phyloP scores from a whole-genome alignment of 306 rosid genomes.

The Trichosanthes cucumerina region DNA sequence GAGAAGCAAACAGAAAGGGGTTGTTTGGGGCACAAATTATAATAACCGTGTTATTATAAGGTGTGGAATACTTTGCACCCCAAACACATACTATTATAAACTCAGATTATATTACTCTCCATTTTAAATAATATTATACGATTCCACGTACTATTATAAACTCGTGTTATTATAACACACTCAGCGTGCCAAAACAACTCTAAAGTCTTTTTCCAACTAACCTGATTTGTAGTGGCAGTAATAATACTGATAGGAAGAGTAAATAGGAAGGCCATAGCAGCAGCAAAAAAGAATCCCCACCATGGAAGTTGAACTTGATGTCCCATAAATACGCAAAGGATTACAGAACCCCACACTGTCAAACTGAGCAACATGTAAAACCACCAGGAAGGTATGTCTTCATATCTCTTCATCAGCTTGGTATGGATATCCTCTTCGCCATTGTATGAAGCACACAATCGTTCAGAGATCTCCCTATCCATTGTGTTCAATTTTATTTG shows the following conservation, averaged over 20 bases:
- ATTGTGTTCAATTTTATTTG: neutral
- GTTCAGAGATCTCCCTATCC: neutral
- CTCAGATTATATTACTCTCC: too few relatives aligned
- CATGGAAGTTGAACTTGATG: slow-evolving; percentile 12
- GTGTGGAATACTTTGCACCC: too few relatives aligned
- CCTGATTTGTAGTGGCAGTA: slow-evolving; percentile 73
- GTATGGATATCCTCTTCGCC: slow-evolving; percentile 4
- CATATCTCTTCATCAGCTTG: neutral
- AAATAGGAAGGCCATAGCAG: neutral
- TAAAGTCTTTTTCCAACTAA: neutral
- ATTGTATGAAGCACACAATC: neutral
- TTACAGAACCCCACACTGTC: neutral
- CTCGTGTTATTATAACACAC: too few relatives aligned
- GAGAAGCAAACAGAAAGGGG: too few relatives aligned
- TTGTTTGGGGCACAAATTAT: too few relatives aligned
- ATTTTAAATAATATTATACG: too few relatives aligned
- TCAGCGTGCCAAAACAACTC: too few relatives aligned
- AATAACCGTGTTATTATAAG: too few relatives aligned
- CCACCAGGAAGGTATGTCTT: slow-evolving; percentile 10
- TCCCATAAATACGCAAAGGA: neutral
- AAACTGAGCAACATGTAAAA: neutral
- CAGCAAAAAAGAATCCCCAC: slow-evolving; percentile 15
- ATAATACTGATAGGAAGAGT: slow-evolving; percentile 14
- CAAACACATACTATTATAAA: too few relatives aligned
- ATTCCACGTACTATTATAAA: too few relatives aligned